phyloP scores from a whole-genome alignment of 2,329 filamentous ascomycete species.

The Eutypa lata region DNA sequence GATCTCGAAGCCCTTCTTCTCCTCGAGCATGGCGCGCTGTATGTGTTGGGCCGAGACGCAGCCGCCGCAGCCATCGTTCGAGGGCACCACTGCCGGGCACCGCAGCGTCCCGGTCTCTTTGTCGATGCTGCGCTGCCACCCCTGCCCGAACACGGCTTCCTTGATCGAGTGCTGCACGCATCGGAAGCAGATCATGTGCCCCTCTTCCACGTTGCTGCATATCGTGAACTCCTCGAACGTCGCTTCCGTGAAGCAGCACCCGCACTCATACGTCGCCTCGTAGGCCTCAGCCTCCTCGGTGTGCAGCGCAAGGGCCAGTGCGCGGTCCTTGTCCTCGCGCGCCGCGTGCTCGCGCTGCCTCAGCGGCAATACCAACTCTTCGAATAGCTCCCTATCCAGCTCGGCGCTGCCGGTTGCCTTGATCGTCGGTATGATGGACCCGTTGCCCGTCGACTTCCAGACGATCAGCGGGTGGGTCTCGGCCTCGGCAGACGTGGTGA shows the following conservation, averaged over 20 bases:
- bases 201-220: constrained; percentile 54
- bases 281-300: constrained; percentile 56
- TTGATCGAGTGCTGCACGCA: constrained; percentile 80
- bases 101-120: constrained; percentile 68
- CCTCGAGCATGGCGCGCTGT: constrained; percentile 66
- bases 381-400: constrained; percentile 60
- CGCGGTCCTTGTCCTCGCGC: constrained; percentile 49
- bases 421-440: constrained; percentile 57
- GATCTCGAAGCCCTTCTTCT: constrained; percentile 67
- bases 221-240: constrained; percentile 72
- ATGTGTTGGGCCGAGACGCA: constrained; percentile 68
- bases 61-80: constrained; percentile 69
- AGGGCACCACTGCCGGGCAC: constrained; percentile 74
- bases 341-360: constrained; percentile 39
- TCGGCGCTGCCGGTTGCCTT: constrained; percentile 64
- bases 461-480: constrained; percentile 61
- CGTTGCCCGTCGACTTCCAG: constrained; percentile 56
- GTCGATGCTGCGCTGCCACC: constrained; percentile 80
- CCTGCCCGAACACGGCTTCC: constrained; percentile 90
- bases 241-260: constrained; percentile 71
- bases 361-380: constrained; percentile 54
- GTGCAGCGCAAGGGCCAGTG: constrained; percentile 52
- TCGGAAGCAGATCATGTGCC: constrained; percentile 74
- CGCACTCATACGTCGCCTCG: constrained; percentile 64
- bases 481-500: constrained; percentile 49